Base-by-base conservation (phyloP, 2,329 filamentous ascomycete genomes). In the Scedosporium minutisporum region DNA sequence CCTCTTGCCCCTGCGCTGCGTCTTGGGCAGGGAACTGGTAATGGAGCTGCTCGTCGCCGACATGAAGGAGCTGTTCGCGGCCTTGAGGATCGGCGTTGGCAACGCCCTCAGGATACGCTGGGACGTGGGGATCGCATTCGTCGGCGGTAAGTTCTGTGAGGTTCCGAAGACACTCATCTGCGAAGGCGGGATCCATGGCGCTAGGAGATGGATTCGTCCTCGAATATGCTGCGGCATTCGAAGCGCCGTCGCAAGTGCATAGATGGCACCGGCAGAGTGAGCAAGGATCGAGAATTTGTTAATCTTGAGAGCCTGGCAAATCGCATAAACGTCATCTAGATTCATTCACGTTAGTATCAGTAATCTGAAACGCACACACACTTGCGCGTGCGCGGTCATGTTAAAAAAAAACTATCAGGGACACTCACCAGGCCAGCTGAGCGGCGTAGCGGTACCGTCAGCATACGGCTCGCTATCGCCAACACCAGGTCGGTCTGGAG, bases 191-290 rank as follows among this genome's bases (percentile, higher is more conserved):
- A 99, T 97, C 95, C 92, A 97, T 0, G 95, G 95, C 0, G 95
- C 93, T 7, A 99, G 82, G 2, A 99, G 84, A 74, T 99, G 95
- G 62, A 99, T 95, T 61, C 91, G 88, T 21, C 95, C 95, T 5
- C 93, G 88, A 65, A 99, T 96, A 70, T 97, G 91, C 69, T 97
- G 93, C 3, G 95, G 95, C 84, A 99, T 96, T 55, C 95, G 90
- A 55, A 99, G 80, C 0, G 95, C 95, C 0, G 95, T 97, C 0
- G 95, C 95, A 18, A 99, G 83, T 1, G 95, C 95, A 71, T 99
- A 99, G 61, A 99, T 96, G n/a, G 95, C 93, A 16, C 95, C 95
- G 0, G 95, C 95, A 0, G 93, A 97, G 74, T 99, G 95, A 1
- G 95, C 95, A 1, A 99, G 82, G 21, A 99, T 90, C 6, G 93